phyloP scores from a whole-genome alignment of 1,284 basidiomycete genomes.

The Tilletia caries region DNA sequence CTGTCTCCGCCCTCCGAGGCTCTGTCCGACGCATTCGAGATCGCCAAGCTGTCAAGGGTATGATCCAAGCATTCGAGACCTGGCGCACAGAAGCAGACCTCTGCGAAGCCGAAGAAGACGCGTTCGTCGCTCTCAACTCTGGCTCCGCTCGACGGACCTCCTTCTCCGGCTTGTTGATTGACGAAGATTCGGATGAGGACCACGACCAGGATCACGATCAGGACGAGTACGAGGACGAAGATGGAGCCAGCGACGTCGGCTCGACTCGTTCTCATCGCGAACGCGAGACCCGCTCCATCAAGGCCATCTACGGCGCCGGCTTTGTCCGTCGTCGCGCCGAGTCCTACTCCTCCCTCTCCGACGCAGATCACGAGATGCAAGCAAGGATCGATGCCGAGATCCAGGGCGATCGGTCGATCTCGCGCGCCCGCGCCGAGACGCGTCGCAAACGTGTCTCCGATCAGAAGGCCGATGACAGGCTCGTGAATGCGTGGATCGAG shows the following conservation, averaged over 20 bases:
- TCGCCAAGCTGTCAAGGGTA: conserved; percentile 33
- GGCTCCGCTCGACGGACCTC: neutral
- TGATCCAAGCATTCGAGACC: conserved; percentile 41
- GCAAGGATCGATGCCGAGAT: conserved; percentile 9
- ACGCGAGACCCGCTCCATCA: conserved; percentile 13
- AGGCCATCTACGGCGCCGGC: conserved; percentile 30
- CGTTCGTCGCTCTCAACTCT: conserved; percentile 21
- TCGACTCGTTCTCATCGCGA: neutral
- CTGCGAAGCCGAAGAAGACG: conserved; percentile 19
- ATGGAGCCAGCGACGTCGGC: too few species aligned
- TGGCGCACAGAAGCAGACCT: conserved; percentile 22
- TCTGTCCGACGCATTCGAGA: conserved; percentile 24
- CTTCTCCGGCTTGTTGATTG: neutral
- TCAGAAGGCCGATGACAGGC: conserved; percentile 26
- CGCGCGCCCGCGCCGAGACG: conserved; percentile 2
- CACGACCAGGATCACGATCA: too few species aligned
- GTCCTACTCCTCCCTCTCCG: conserved; percentile 29
- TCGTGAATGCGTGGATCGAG: conserved; percentile 21
- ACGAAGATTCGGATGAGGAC: neutral
- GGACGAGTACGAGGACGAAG: too few species aligned
- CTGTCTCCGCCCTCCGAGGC: conserved; percentile 1
- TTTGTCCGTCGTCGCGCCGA: conserved; percentile 35
- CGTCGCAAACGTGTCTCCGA: neutral
- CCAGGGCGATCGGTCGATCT: conserved; percentile 15
- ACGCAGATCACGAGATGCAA: conserved; percentile 22